Evolutionary conservation across 345 rosid species (phyloP).

Genomic region (Cardamine occulta): DNA sequence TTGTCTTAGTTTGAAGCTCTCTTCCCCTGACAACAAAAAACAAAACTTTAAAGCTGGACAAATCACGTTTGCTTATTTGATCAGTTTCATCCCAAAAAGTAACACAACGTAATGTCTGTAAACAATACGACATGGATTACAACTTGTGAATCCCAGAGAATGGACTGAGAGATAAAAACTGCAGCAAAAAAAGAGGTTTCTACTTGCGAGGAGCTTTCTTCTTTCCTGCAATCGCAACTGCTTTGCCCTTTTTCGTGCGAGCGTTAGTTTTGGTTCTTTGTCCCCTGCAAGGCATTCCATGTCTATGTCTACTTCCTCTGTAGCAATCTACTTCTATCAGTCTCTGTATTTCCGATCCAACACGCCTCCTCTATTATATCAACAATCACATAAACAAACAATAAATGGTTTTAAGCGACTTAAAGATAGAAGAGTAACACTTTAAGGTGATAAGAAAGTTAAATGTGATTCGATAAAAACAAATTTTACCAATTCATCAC

Average conservation of each 20-base stretch:
- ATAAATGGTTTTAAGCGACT: not conserved
- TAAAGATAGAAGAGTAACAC: not conserved
- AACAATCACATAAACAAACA: slow-evolving; percentile 5
- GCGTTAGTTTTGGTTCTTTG: slow-evolving; percentile 60
- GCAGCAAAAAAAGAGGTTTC: not conserved
- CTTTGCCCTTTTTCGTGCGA: slow-evolving; percentile 57
- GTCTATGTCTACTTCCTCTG: slow-evolving; percentile 59
- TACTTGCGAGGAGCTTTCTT: slow-evolving; percentile 52
- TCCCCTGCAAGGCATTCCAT: slow-evolving; percentile 62
- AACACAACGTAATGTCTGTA: slow-evolving; percentile 5
- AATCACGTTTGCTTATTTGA: slow-evolving; percentile 30
- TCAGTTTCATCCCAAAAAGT: slow-evolving; percentile 14
- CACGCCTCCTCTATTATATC: slow-evolving; percentile 47
- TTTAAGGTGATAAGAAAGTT: not conserved
- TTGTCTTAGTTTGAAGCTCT: not conserved
- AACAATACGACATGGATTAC: slow-evolving; percentile 5
- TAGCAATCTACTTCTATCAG: slow-evolving; percentile 59
- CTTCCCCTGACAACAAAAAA: not conserved
- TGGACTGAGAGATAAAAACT: not conserved
- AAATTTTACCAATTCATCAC: slow-evolving; percentile 62
- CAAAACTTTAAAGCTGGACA: not conserved
- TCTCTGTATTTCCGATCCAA: slow-evolving; percentile 54
- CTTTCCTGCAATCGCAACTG: slow-evolving; percentile 43
- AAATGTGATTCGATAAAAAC: not conserved
- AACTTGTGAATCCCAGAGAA: not conserved